Percentiles rank a stretch among this genome's conserved stretches.
Evolutionary conservation across 345 rosid genomes (phyloP).

Genomic region (Mangifera indica): DNA sequence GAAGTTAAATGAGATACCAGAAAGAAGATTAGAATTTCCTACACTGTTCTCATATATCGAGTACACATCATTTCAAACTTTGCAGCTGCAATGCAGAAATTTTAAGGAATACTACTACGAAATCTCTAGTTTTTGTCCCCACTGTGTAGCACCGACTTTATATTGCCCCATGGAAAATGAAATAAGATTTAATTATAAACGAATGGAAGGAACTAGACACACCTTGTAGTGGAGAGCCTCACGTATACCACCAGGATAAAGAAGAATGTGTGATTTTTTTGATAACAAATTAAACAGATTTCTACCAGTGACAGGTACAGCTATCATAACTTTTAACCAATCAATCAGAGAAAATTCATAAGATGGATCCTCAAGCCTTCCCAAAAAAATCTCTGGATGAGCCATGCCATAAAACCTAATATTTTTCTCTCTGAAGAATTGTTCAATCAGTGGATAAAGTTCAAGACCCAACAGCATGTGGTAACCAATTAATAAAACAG

Average conservation of each 20-base stretch:
- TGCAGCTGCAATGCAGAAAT: too few species aligned
- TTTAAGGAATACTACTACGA: too few species aligned
- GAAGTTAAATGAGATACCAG: background rate
- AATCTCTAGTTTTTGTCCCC: too few species aligned
- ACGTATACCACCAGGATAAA: constrained; percentile 80
- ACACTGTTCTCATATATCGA: too few species aligned
- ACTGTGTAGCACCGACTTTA: too few species aligned
- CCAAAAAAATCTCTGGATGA: constrained; percentile 53
- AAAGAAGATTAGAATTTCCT: too few species aligned
- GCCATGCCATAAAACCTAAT: constrained; percentile 58
- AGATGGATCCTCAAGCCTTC: constrained; percentile 10
- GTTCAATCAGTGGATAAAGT: constrained; percentile 47
- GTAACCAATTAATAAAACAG: constrained; percentile 71
- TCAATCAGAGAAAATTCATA: constrained; percentile 36
- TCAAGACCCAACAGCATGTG: constrained; percentile 83
- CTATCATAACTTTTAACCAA: constrained; percentile 71
- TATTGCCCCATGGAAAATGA: too few species aligned
- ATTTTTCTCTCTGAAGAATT: constrained; percentile 62
- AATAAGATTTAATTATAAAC: background rate
- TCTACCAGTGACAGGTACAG: constrained; percentile 58
- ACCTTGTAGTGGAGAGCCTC: constrained; percentile 90
- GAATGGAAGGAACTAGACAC: constrained; percentile 11
- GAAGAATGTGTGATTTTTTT: constrained; percentile 63
- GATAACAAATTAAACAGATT: constrained; percentile 67
- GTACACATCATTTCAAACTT: too few species aligned